These are phyloP conservation scores for Fusarium sp. DNA, from an alignment of 2,329 filamentous ascomycete species.

Conservation along the genomic window DNA sequence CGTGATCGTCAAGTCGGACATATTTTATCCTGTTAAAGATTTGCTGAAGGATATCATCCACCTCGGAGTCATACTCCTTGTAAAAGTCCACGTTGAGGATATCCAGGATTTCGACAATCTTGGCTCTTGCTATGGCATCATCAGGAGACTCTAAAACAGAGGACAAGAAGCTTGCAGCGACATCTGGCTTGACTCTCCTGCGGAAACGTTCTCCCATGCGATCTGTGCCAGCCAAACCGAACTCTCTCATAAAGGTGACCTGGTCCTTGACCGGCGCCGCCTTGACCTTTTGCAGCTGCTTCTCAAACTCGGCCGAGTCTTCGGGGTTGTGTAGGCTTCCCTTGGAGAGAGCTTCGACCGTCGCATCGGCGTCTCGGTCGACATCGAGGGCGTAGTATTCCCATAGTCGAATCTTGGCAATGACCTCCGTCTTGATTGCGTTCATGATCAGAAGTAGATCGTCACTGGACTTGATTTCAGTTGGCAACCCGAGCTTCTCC, in stretches of 20 bases:
- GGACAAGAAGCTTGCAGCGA: slow-evolving; percentile 68
- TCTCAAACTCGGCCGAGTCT: slow-evolving; percentile 48
- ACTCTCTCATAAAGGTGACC: slow-evolving; percentile 72
- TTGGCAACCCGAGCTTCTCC: slow-evolving; percentile 77
- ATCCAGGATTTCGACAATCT: slow-evolving; percentile 75
- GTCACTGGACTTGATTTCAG: slow-evolving; percentile 73
- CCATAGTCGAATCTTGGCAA: slow-evolving; percentile 85
- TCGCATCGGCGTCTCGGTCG: slow-evolving; percentile 74
- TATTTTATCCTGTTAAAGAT: slow-evolving; percentile 96
- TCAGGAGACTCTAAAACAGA: slow-evolving; percentile 70
- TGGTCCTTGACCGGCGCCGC: slow-evolving; percentile 58
- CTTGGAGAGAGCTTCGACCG: slow-evolving; percentile 76
- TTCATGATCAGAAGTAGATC: slow-evolving; percentile 87
- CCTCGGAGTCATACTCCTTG: slow-evolving; percentile 88
- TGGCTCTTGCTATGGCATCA: slow-evolving; percentile 61
- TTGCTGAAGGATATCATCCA: slow-evolving; percentile 86
- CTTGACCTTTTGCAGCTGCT: slow-evolving; percentile 59
- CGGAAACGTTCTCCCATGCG: slow-evolving; percentile 83
- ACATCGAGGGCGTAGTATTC: slow-evolving; percentile 92
- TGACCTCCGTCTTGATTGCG: slow-evolving; percentile 81
- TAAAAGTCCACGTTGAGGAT: slow-evolving; percentile 90
- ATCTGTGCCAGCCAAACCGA: slow-evolving; percentile 77
- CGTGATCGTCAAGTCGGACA: slow-evolving; percentile 89
- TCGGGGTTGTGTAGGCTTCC: slow-evolving; percentile 67
- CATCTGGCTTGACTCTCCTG: slow-evolving; percentile 74